Evolutionary conservation across 345 rosid genomes (phyloP), one percentile per base, ranked within the genome.

Genomic region (Melastoma malabathricum): DNA sequence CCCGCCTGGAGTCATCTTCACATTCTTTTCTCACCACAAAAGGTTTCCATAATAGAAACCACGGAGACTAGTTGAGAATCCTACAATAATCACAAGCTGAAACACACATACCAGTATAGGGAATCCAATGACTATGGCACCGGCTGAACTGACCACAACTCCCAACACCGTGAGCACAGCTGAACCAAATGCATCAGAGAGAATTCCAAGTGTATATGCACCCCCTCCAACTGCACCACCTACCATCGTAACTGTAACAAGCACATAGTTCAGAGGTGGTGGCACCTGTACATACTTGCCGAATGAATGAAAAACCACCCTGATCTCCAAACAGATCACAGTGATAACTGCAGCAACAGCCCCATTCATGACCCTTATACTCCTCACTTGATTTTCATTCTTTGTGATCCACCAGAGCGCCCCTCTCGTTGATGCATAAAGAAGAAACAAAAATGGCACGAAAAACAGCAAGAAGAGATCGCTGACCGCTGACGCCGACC

Each of bases 211-310:
- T 5, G 90, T 77, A 69, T 69, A 83, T 59, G 83, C 81, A 62
- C 90, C 95, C 52, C 82, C 85, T 17, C 83, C 99, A 61, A 90
- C 74, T 62, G 97, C 84, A 55, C 92, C 95, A 59, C 99, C 99
- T 50, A 93, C 95, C 97, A 93, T 61, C 1, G 94, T 76, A 60
- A 56, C 57, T 12, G 97, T 93, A 50, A 93, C 97, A 60, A 93
- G 77, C 58, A 92, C 71, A 72, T 88, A 92, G 56, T 79, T 93
- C 52, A 79, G 62, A 0, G 99, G 99, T 1, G 94, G 86, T 2
- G 95, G 97, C 47, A 93, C 89, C 70, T 93, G 99, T 65, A 93
- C 81, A 61, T 93, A 93, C 68, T 78, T 77, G 63, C 94, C 99
- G 66, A 88, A 93, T 2, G 99, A 84, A 52, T 74, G 95, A 70